Evolutionary conservation across 192 early-diverging fungal genomes (phyloP).

Genomic region (Haplosporangium gracile): DNA sequence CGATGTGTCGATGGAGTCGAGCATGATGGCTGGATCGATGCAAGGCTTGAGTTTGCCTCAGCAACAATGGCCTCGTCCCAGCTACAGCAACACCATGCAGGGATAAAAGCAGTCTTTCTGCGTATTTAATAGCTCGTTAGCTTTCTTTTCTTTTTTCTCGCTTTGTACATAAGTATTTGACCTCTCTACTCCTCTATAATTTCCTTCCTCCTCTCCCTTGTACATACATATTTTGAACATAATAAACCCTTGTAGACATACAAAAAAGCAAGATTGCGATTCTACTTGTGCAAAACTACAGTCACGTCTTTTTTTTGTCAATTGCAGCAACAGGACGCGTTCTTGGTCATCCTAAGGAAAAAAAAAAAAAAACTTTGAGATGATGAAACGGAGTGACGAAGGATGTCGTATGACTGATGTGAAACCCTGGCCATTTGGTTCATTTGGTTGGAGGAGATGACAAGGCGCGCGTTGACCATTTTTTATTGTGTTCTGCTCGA

Average conservation of each 20-base stretch:
- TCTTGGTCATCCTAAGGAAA: not conserved
- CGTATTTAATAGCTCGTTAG: not conserved
- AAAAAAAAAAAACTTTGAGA: not conserved
- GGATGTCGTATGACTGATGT: not conserved
- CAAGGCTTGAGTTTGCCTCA: not conserved
- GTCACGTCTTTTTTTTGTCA: not conserved
- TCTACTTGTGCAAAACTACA: too few relatives aligned
- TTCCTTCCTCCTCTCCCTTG: not conserved
- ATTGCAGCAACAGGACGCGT: not conserved
- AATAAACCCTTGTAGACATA: not conserved
- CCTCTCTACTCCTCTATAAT: not conserved
- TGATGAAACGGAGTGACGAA: not conserved
- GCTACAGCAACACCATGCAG: conserved; percentile 21
- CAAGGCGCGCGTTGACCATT: not conserved
- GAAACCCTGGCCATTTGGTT: not conserved
- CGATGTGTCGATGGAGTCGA: not conserved
- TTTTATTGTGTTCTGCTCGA: not conserved
- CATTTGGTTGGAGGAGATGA: not conserved
- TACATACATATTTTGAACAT: not conserved
- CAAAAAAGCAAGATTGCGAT: not conserved
- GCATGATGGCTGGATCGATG: not conserved
- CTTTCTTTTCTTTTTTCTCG: not conserved
- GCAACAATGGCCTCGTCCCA: not conserved
- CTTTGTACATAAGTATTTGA: conserved; percentile 1
- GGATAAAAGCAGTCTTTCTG: conserved; percentile 1